Evolutionary conservation across 2,329 filamentous ascomycete species (phyloP).

Genomic region (Epichloe bromicola): DNA sequence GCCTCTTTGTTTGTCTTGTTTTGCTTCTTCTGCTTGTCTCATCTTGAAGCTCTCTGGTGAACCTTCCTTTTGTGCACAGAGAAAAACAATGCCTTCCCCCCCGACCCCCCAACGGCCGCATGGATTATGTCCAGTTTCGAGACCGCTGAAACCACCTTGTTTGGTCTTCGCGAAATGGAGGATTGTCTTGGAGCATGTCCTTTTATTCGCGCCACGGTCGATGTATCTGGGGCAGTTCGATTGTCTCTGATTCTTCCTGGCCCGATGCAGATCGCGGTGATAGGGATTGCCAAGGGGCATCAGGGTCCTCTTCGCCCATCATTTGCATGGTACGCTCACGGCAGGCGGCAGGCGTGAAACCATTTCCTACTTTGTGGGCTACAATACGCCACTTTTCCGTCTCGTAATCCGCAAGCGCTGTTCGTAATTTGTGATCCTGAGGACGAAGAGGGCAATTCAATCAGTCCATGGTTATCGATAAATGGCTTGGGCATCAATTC

Average conservation of each 20-base stretch:
- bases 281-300: slow-evolving; percentile 41
- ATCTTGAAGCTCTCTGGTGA: too few relatives aligned
- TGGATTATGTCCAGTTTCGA: not conserved
- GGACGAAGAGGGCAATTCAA: not conserved
- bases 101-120: not conserved
- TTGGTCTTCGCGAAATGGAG: not conserved
- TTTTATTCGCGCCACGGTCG: slow-evolving; percentile 9
- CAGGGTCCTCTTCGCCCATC: slow-evolving; percentile 27
- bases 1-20: too few relatives aligned
- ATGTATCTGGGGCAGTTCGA: slow-evolving; percentile 10
- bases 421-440: slow-evolving; percentile 65
- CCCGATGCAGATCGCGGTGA: slow-evolving; percentile 30
- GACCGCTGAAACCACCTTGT: not conserved
- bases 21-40: too few relatives aligned
- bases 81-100: too few relatives aligned
- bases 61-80: too few relatives aligned
- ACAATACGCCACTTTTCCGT: slow-evolving; percentile 90
- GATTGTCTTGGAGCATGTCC: not conserved
- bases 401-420: slow-evolving; percentile 71
- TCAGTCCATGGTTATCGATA: not conserved
- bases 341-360: slow-evolving; percentile 78
- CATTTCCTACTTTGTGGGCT: slow-evolving; percentile 78
- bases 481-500: not conserved
- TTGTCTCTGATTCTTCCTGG: slow-evolving; percentile 8
- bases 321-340: slow-evolving; percentile 65